Evolutionary conservation across 2,329 filamentous ascomycete species (phyloP).

Genomic region (Colletotrichum sp.): DNA sequence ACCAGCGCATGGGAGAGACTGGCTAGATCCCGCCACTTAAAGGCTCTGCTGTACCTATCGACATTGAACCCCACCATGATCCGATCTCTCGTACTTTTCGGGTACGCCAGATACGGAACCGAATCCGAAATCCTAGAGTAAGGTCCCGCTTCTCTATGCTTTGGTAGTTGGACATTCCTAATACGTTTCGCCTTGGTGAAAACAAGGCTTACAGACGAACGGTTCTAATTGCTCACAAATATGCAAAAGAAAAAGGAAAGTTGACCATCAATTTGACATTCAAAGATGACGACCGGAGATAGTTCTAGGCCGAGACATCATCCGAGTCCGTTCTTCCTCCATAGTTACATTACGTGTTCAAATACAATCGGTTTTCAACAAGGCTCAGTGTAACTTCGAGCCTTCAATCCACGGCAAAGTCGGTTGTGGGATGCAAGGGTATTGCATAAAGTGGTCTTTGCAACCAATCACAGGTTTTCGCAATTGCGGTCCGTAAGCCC

Average conservation of each 20-base stretch:
- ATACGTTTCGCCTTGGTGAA: fast-evolving
- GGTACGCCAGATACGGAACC: neutral
- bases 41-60: too few relatives aligned
- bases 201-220: neutral
- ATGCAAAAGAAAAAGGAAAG: too few relatives aligned
- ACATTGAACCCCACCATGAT: too few relatives aligned
- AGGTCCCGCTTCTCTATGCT: neutral
- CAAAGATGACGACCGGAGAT: too few relatives aligned
- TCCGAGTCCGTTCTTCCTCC: too few relatives aligned
- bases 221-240: too few relatives aligned
- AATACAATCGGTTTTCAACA: neutral
- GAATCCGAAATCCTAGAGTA: too few relatives aligned
- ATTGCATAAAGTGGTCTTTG: neutral
- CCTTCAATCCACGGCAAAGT: fast-evolving
- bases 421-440: neutral
- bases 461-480: neutral
- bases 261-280: too few relatives aligned
- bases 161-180: neutral
- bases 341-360: too few relatives aligned
- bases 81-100: neutral
- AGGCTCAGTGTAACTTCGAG: neutral
- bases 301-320: too few relatives aligned
- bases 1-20: neutral
- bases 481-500: neutral
- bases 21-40: neutral